These are phyloP conservation scores for Boletus huronensis DNA, from an alignment of 768 basidiomycete species.

Conservation along the genomic window DNA sequence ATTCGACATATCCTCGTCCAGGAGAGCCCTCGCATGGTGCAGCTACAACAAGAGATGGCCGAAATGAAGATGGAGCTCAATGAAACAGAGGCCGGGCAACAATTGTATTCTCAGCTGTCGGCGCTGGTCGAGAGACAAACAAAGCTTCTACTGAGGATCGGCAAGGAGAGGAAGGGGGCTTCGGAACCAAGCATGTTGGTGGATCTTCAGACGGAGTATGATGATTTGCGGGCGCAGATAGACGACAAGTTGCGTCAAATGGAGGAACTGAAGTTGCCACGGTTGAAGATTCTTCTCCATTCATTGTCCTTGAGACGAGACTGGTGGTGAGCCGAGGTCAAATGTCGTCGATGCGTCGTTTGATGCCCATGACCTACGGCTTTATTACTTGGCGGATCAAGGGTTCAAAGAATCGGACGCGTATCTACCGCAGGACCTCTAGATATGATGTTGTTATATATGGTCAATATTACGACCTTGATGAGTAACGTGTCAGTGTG, in stretches of 20 bases:
- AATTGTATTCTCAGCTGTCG: neutral
- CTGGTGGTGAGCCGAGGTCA: neutral
- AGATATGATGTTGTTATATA: neutral
- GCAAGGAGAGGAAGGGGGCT: slow-evolving; percentile 4
- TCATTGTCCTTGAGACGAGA: neutral
- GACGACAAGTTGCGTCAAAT: slow-evolving; percentile 8
- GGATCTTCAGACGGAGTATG: slow-evolving; percentile 1
- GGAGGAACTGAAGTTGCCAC: slow-evolving; percentile 10
- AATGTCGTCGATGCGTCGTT: neutral
- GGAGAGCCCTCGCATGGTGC: neutral
- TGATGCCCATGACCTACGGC: neutral
- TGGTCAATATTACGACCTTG: neutral
- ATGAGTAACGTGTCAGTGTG: too few species aligned
- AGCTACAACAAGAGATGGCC: slow-evolving; percentile 6
- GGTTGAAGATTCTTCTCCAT: neutral
- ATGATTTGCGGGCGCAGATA: neutral
- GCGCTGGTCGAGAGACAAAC: slow-evolving; percentile 7
- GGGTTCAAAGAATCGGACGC: neutral
- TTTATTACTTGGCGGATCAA: neutral
- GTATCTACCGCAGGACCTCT: neutral
- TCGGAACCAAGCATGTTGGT: neutral
- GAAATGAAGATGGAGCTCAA: slow-evolving; percentile 3
- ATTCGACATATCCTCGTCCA: slow-evolving; percentile 2
- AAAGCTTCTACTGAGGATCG: slow-evolving; percentile 3
- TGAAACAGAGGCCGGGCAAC: slow-evolving; percentile 8